Evolutionary conservation across 2,329 filamentous ascomycete genomes (phyloP), one percentile per base, ranked within the genome.

Genomic region (Alternaria infectoria): DNA sequence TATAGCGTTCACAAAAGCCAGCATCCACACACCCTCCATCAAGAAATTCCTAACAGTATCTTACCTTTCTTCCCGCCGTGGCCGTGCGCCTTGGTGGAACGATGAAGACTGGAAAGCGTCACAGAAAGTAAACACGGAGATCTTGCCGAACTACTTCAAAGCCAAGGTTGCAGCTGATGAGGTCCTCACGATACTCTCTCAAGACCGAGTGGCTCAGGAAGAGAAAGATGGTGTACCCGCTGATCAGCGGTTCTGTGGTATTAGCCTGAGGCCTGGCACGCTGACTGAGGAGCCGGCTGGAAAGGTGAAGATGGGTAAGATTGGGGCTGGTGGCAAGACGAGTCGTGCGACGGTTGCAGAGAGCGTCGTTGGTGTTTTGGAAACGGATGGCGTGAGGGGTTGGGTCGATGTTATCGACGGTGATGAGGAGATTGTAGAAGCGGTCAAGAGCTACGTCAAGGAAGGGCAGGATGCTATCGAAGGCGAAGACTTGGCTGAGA

Each of bases 101-200:
- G 83, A 85, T 19, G 79, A 79, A 4, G 81, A 85, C 58, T 85
- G 83, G 82, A 78, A 77, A 6, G 69, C 70, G 2, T 77, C 84
- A 1, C 79, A 83, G 55, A 80, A 84, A 64, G 77, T 82, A 36
- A 86, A 86, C 67, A 79, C 77, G n/a, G 80, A 84, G 26, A 73
- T 83, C 0, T 76, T 88, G 17, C 83, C 85, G 1, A 78, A 82
- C 11, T 88, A 88, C 69, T 83, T 81, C 66, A 79, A 83, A 45
- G 86, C 86, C 17, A 88, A 88, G 69, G 79, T 86, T 26, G 85
- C 85, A 21, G 85, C 86, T 2, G 86, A 88, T 65, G 85, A 87
- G 74, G 85, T 85, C 54, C 77, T 87, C 68, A 84, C 84, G 10
- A 82, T 84, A 5, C 70, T 84, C 36, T 71, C 71, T 17, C 78